Base-by-base conservation (phyloP, 163 green algal species). In the Prototheca wickerhamii region DNA sequence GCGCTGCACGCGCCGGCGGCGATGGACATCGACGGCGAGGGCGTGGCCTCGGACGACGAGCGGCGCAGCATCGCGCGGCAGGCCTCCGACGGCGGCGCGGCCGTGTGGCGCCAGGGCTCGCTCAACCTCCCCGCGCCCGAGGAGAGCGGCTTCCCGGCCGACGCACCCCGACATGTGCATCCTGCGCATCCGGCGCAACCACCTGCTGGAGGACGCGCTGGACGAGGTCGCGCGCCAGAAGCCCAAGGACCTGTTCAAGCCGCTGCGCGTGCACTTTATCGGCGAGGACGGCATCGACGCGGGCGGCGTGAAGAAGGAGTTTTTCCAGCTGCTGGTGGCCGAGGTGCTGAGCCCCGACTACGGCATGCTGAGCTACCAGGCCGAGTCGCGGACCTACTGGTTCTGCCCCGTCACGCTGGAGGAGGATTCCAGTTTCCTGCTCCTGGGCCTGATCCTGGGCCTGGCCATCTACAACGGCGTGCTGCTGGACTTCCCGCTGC, bases 401-500 rank as follows among this genome's bases (percentile, higher is more conserved):
- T 89, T 89, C 77, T 87, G 89, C 69, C 69, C 79, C n/a, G 59
- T 58, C 58, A 81, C 67, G 5, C 64, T 89, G 59, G 83, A 91
- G 68, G 74, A 70, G 2, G 78, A 92, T 23, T 64, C 85, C 46
- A 80, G 86, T 60, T 95, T 91, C 76, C 81, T 92, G 71, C 79
- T 97, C 59, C 76, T 97, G 61, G 90, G 90, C 3, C 70, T 97
- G 35, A 82, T 95, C 63, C 74, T 96, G 35, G 88, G 89, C 7
- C 80, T 97, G 51, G 88, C 89, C 51, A 87, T 97, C 52, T 97
- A 97, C 83, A 97, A 97, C 82, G 75, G 80, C 32, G 89, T 96
- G 54, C 83, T 97, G 72, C 82, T 96, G 44, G 89, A 94, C 79
- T 91, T 96, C 65, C 84, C 88, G 5, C 73, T 95, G 68, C 90